Evolutionary conservation across 345 rosid species (phyloP).

Genomic region (Brassica nigra): DNA sequence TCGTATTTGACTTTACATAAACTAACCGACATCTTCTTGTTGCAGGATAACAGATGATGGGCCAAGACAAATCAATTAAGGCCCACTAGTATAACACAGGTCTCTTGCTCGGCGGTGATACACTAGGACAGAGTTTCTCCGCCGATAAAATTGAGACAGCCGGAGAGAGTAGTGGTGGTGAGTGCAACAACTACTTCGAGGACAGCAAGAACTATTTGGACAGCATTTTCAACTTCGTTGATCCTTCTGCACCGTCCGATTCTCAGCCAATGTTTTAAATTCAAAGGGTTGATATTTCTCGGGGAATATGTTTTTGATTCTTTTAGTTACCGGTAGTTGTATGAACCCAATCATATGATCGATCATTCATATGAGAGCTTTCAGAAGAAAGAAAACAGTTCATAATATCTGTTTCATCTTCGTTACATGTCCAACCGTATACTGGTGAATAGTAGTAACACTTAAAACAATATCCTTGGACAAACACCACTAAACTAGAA

Average conservation of each 20-base stretch:
- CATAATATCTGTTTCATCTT: background rate
- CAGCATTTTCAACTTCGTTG: slow-evolving; percentile 82
- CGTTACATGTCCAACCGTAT: background rate
- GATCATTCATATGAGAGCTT: background rate
- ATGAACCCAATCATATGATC: background rate
- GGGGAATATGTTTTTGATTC: background rate
- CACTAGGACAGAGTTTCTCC: slow-evolving; percentile 26
- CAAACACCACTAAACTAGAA: background rate
- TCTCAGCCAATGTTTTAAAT: slow-evolving; percentile 49
- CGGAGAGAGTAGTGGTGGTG: slow-evolving; percentile 36
- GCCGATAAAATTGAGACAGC: slow-evolving; percentile 27
- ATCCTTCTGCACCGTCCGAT: slow-evolving; percentile 68
- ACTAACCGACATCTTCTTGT: too few species aligned
- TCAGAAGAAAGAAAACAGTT: background rate
- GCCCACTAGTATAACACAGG: too few species aligned
- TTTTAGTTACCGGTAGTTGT: background rate
- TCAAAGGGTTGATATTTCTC: slow-evolving; percentile 24
- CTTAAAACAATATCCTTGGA: background rate
- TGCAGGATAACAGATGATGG: too few species aligned
- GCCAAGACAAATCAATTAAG: too few species aligned
- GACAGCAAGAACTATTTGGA: slow-evolving; percentile 94
- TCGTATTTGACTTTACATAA: too few species aligned
- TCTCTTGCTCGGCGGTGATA: slow-evolving; percentile 67
- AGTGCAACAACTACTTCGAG: slow-evolving; percentile 52
- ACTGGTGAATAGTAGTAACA: background rate